Conservation (phyloP, 305 asterid genomes). For the Fraxinus greggii region DNA sequence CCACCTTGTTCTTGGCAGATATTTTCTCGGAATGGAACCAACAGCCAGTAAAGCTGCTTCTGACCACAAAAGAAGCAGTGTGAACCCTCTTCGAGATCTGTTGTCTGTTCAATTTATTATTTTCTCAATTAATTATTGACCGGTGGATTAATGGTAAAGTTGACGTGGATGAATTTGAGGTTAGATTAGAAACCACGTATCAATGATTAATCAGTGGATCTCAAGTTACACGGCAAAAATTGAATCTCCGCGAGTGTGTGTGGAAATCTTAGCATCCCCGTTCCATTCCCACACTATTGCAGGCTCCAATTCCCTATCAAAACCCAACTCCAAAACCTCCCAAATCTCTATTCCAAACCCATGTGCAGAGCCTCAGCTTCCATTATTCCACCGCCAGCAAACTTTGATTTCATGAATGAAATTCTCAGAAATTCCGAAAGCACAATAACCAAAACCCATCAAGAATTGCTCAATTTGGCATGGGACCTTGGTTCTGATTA, state of each 20-base stretch:
- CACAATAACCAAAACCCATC: slow-evolving; percentile 58
- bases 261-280: slow-evolving; percentile 42
- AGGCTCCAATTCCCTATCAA: slow-evolving; percentile 16
- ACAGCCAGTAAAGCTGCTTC: too few relatives aligned
- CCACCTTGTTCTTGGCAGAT: background rate
- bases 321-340: slow-evolving; percentile 7
- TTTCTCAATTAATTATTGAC: too few relatives aligned
- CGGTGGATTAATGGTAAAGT: too few relatives aligned
- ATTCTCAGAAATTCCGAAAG: slow-evolving; percentile 46
- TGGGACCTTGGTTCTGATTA: slow-evolving; percentile 64
- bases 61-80: too few relatives aligned
- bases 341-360: background rate
- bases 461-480: slow-evolving; percentile 72
- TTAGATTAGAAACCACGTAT: too few relatives aligned
- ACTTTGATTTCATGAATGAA: slow-evolving; percentile 56
- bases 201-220: too few relatives aligned
- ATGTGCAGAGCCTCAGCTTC: slow-evolving; percentile 32
- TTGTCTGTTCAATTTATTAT: too few relatives aligned
- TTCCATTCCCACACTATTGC: slow-evolving; percentile 18
- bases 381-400: slow-evolving; percentile 62
- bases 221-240: too few relatives aligned
- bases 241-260: slow-evolving; percentile 9
- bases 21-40: background rate
- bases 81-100: too few relatives aligned
- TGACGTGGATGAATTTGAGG: too few relatives aligned